These are phyloP conservation scores for Phytophthora citrophthora DNA, from an alignment of 352 stramenopile genomes.

Conservation along the genomic window DNA sequence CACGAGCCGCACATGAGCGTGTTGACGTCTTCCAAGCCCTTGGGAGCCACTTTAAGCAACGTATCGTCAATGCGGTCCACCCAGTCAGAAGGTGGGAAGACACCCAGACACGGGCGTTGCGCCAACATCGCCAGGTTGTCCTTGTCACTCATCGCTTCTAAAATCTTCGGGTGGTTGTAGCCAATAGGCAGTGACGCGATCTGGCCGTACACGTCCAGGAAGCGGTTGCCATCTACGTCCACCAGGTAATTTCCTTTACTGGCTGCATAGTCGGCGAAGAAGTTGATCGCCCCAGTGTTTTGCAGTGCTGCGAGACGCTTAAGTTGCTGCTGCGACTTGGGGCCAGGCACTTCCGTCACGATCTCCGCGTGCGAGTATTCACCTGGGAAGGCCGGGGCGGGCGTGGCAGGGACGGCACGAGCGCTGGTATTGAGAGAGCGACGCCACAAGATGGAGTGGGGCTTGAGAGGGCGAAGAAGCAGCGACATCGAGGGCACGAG, in stretches of 20 bases:
- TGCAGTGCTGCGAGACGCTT: constrained; percentile 58
- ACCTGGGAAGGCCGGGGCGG: constrained; percentile 62
- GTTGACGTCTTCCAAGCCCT: constrained; percentile 71
- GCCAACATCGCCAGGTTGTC: constrained; percentile 73
- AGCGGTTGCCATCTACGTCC: constrained; percentile 85
- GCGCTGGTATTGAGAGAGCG: constrained; percentile 20
- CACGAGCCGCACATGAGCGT: constrained; percentile 90
- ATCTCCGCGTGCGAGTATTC: constrained; percentile 62
- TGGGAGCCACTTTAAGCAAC: constrained; percentile 61
- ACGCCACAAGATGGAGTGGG: constrained; percentile 8
- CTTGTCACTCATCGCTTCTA: constrained; percentile 64
- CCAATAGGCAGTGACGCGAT: constrained; percentile 85
- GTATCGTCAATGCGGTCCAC: constrained; percentile 70
- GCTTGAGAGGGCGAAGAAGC: constrained; percentile 9
- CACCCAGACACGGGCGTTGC: constrained; percentile 76
- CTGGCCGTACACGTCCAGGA: constrained; percentile 85
- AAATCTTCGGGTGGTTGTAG: constrained; percentile 87
- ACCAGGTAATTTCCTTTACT: constrained; percentile 88
- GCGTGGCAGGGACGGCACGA: constrained; percentile 45
- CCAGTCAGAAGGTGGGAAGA: constrained; percentile 83
- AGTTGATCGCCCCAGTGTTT: constrained; percentile 73
- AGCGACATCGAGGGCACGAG: constrained; percentile 8
- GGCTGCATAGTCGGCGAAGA: constrained; percentile 80
- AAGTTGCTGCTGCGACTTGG: constrained; percentile 69
- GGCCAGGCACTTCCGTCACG: constrained; percentile 68